Evolutionary conservation across 2,329 filamentous ascomycete species (phyloP).

Genomic region (Penicillium sp.): DNA sequence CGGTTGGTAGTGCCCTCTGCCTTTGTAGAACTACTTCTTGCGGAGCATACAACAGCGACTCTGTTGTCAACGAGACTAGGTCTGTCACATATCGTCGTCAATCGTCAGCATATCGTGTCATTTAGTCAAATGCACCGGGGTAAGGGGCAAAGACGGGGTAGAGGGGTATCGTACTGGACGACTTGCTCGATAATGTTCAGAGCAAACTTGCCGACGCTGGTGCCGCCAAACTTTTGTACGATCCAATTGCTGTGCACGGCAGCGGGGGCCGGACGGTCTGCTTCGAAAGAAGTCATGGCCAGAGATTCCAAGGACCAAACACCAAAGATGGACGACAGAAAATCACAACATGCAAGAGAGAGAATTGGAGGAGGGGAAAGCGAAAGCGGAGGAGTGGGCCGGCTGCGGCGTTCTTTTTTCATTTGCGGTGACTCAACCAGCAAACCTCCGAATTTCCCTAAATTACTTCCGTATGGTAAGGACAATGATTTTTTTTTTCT

Average conservation of each 20-base stretch:
- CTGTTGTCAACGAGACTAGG: conserved; percentile 66
- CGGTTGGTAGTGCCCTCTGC: conserved; percentile 92
- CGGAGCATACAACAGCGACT: conserved; percentile 93
- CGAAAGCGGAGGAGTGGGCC: conserved; percentile 29
- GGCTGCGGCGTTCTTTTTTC: conserved; percentile 10
- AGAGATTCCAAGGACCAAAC: conserved; percentile 4
- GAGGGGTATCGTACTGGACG: conserved; percentile 53
- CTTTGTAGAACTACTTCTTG: conserved; percentile 91
- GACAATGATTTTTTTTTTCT: conserved; percentile 11
- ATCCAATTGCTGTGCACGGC: conserved; percentile 62
- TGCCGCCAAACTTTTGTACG: conserved; percentile 94
- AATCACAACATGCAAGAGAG: conserved; percentile 22
- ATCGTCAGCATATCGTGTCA: conserved; percentile 1
- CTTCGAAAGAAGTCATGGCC: conserved; percentile 18
- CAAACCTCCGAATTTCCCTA: background rate
- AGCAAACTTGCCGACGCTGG: conserved; percentile 92
- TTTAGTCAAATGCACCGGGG: background rate
- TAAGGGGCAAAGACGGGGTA: conserved; percentile 1
- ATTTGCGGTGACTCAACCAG: conserved; percentile 13
- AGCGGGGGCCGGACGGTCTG: conserved; percentile 10
- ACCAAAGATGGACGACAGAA: conserved; percentile 5
- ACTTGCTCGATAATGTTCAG: conserved; percentile 73
- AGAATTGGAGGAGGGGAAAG: conserved; percentile 11
- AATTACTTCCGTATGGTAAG: too few species aligned
- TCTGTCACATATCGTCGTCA: conserved; percentile 40